A percentile compares a stretch with the other conserved stretches of the same genome.
These are phyloP conservation scores for Saturnispora dispora DNA, from an alignment of 805 yeast genomes.

Conservation along the genomic window DNA sequence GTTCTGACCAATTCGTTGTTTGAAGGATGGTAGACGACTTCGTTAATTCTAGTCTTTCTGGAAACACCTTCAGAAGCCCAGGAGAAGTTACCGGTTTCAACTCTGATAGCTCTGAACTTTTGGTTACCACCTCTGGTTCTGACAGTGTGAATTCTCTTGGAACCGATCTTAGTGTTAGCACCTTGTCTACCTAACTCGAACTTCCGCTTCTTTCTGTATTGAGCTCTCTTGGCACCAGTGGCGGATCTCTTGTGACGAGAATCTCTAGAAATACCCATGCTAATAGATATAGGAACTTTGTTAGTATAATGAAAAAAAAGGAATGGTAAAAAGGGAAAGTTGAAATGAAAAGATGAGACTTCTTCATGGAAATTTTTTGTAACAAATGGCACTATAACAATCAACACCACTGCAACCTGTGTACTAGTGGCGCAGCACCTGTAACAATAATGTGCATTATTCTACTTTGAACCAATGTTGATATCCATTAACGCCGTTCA, in stretches of 20 bases:
- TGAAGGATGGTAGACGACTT: constrained; percentile 98
- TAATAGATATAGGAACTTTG: background rate
- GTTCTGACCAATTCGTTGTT: constrained; percentile 99
- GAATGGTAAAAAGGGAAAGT: constrained; percentile 4
- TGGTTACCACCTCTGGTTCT: constrained; percentile 99
- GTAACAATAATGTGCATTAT: too few species aligned
- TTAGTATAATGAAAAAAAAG: constrained; percentile 1
- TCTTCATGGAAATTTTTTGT: too few species aligned
- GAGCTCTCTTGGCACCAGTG: constrained; percentile 99
- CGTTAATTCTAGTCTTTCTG: constrained; percentile 97
- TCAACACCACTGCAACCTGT: too few species aligned
- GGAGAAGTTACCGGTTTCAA: constrained; percentile 98
- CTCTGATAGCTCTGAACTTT: constrained; percentile 99
- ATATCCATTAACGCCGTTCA: too few species aligned
- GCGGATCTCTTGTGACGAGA: constrained; percentile 99
- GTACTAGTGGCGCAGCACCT: too few species aligned
- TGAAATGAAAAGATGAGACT: background rate
- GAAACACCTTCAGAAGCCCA: constrained; percentile 99
- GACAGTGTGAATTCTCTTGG: constrained; percentile 97
- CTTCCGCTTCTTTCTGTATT: constrained; percentile 99
- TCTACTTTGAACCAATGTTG: too few species aligned
- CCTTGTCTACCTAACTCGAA: constrained; percentile 99
- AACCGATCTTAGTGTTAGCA: constrained; percentile 98
- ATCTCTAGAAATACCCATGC: constrained; percentile 99
- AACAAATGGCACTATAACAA: too few species aligned